Evolutionary conservation across 78 protist species (phyloP).

Genomic region (Protostelium mycophagum): DNA sequence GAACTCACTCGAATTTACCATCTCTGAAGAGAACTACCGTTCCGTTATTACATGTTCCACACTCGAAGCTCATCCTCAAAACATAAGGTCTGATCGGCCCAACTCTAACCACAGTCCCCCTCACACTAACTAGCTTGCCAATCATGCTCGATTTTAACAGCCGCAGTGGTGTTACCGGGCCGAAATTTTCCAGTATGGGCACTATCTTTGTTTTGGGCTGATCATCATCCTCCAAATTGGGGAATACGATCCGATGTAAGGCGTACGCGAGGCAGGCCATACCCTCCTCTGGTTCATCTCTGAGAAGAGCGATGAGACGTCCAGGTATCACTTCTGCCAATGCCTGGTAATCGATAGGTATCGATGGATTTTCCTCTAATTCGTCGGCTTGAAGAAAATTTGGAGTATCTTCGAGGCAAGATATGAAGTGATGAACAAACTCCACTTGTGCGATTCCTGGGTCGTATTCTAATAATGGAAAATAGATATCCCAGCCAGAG

Average conservation of each 20-base stretch:
- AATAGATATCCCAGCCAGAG: background rate
- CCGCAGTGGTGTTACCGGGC: background rate
- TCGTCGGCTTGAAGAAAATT: background rate
- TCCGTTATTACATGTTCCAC: background rate
- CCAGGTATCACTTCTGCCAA: background rate
- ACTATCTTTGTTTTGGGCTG: conserved; percentile 29
- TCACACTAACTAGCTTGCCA: conserved; percentile 66
- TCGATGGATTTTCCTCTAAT: background rate
- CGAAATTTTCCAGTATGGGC: conserved; percentile 16
- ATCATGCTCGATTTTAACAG: conserved; percentile 14
- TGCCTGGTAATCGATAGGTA: background rate
- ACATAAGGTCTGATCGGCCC: conserved; percentile 80
- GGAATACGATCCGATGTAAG: conserved; percentile 17
- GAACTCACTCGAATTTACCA: conserved; percentile 7
- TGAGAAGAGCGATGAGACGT: background rate
- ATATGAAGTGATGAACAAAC: background rate
- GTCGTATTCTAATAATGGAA: background rate
- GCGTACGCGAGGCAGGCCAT: conserved; percentile 45
- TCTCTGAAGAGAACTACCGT: conserved; percentile 18
- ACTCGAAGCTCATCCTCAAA: conserved; percentile 40
- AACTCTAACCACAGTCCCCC: conserved; percentile 91
- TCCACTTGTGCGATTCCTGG: background rate
- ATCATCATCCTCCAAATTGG: background rate
- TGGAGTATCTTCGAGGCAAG: background rate
- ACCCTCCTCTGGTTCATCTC: conserved; percentile 39